Conservation (phyloP, 306 rosid genomes). For the Dryas alaskensis region DNA sequence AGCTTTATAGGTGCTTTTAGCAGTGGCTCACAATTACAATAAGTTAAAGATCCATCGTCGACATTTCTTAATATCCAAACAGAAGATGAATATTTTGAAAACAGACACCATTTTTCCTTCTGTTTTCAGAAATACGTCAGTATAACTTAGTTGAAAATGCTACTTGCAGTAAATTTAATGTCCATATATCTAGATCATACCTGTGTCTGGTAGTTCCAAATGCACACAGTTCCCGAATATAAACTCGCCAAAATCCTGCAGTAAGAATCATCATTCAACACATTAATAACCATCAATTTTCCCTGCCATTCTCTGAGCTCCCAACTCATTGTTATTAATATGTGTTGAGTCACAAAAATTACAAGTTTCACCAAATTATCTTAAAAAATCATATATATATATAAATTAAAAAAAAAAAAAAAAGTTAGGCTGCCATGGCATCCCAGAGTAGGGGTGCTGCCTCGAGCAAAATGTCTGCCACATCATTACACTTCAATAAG, state of each 20-base stretch:
- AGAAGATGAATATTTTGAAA: neutral
- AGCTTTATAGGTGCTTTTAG: slow-evolving; percentile 1
- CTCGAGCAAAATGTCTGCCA: neutral
- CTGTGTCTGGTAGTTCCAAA: slow-evolving; percentile 99
- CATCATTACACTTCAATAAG: neutral
- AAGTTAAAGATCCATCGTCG: neutral
- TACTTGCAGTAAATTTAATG: neutral
- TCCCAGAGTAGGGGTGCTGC: neutral
- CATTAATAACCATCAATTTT: slow-evolving; percentile 24
- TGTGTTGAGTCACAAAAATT: neutral
- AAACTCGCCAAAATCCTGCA: slow-evolving; percentile 96
- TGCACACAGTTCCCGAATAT: slow-evolving; percentile 94
- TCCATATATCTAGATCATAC: slow-evolving; percentile 30
- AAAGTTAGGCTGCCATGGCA: neutral
- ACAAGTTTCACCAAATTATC: neutral
- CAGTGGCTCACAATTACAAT: neutral
- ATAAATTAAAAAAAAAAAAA: neutral
- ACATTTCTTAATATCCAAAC: neutral
- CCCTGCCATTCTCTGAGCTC: neutral
- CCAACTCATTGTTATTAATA: neutral
- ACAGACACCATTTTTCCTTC: neutral
- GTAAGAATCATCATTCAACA: slow-evolving; percentile 25
- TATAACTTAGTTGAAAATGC: neutral
- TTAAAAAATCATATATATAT: too few species aligned
- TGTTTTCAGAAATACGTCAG: neutral